Base-by-base conservation (phyloP, 805 yeast species). In the Candida tibetensis region DNA sequence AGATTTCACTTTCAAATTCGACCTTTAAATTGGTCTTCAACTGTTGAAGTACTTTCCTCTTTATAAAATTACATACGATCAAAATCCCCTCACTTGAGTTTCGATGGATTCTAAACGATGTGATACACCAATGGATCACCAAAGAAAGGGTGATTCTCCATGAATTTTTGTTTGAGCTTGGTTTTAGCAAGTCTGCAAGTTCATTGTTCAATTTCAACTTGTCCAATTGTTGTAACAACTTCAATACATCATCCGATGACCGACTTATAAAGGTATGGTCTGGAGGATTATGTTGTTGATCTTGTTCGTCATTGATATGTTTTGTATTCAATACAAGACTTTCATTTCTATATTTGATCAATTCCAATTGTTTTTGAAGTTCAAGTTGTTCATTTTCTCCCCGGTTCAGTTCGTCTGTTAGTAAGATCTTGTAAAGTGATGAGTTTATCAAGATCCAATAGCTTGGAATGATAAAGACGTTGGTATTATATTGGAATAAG, bases 341-440 rank as follows among this genome's bases (percentile, higher is more conserved):
- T 59, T 83, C 88, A 54, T 84, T 84, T 52, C 90, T 62, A 50
- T 79, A 81, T 35, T 79, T 73, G 4, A 83, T 75, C 21, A 82
- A 52, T 35, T 80, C 80, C 34, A 80, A 69, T 40, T 79, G 83
- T 30, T 74, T 76, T 17, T 51, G 55, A 1, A 61, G 42, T 41
- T 57, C 37, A 51, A 61, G 30, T 41, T 52, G 30, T 60, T 62
- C 49, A 56, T 57, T 28, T 43, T 46, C 36, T 52, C 45, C 17
- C 14, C 33, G 27, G 25, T 10, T 10, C 25, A 10, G 25, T 2
- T 40, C 39, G n/a, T 56, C 57, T 13, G 44, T 50, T 10, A 52
- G 28, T 8, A 67, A 40, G 2, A 67, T 64, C 15, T 66, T 70
- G 41, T 65, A 72, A 26, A 84, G 55, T 2, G 71, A 64, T 2